Conservation (phyloP, 495 filamentous ascomycete species). For the Penicillium lagena region DNA sequence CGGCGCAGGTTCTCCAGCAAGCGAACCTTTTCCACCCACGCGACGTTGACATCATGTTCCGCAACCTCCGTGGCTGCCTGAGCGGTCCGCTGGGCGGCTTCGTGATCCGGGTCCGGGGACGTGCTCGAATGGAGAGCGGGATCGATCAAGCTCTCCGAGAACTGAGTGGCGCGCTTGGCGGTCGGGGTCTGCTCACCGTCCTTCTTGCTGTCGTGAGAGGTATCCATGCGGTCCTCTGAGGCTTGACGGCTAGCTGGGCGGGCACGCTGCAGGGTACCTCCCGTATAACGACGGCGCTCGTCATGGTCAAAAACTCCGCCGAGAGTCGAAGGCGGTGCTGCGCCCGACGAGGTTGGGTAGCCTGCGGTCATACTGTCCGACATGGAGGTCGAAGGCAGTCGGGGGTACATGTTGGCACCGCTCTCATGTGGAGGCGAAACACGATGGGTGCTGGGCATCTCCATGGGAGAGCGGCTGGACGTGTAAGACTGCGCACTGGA, state of each 20-base stretch:
- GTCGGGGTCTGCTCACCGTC: constrained; percentile 41
- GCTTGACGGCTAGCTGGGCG: constrained; percentile 36
- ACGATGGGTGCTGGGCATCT: constrained; percentile 48
- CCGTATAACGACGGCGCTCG: constrained; percentile 78
- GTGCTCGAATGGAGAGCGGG: constrained; percentile 38
- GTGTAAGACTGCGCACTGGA: constrained; percentile 82
- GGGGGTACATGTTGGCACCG: constrained; percentile 73
- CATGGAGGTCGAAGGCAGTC: constrained; percentile 66
- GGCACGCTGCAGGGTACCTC: constrained; percentile 77
- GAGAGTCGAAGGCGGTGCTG: constrained; percentile 70
- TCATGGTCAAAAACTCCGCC: constrained; percentile 75
- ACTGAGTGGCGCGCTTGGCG: constrained; percentile 29
- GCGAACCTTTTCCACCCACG: constrained; percentile 80
- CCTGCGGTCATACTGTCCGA: constrained; percentile 45
- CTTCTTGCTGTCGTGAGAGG: constrained; percentile 43
- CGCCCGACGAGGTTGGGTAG: constrained; percentile 57
- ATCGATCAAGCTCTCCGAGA: constrained; percentile 48
- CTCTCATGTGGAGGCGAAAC: constrained; percentile 61
- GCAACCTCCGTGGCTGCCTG: constrained; percentile 41
- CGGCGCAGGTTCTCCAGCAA: constrained; percentile 68
- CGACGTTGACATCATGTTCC: constrained; percentile 52
- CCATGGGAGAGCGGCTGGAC: constrained; percentile 76
- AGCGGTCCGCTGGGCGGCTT: constrained; percentile 36
- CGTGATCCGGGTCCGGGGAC: constrained; percentile 31
- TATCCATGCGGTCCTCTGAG: constrained; percentile 45